These are phyloP conservation scores for Oryza punctata DNA, from an alignment of 176 grass and related monocot species.

Conservation along the genomic window DNA sequence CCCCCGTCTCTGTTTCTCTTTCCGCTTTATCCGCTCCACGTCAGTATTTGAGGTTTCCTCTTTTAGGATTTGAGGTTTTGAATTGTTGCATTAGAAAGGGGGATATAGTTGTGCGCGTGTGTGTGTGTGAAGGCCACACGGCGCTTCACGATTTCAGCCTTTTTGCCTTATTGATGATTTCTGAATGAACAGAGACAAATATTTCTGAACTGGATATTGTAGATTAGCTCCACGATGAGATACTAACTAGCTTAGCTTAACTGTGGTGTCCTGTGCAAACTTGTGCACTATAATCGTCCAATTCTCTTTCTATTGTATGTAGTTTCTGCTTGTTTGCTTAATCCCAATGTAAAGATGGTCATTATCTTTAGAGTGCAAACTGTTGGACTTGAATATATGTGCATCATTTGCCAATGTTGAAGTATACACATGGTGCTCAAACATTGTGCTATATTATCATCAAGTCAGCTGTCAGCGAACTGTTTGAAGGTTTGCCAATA, in stretches of 20 bases:
- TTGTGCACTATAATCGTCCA: neutral
- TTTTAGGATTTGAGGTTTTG: neutral
- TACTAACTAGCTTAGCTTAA: neutral
- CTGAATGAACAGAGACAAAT: neutral
- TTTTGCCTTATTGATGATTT: neutral
- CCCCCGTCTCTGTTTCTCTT: neutral
- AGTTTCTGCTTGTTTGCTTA: neutral
- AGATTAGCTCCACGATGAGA: neutral
- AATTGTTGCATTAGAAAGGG: slow-evolving; percentile 25
- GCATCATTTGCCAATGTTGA: neutral
- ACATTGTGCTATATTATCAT: neutral
- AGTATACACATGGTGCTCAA: neutral
- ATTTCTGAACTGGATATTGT: neutral
- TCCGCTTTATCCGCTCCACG: neutral
- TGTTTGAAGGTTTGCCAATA: neutral
- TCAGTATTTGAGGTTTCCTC: neutral
- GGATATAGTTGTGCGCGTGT: neutral
- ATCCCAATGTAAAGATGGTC: neutral
- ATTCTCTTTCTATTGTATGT: neutral
- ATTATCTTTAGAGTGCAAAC: neutral
- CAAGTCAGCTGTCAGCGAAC: neutral
- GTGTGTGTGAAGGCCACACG: neutral
- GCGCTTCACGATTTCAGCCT: neutral
- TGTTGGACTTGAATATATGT: neutral
- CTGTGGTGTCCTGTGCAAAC: neutral